These are phyloP conservation scores for Nigrograna mackinnonii DNA, from an alignment of 2,329 filamentous ascomycete genomes.

Conservation along the genomic window DNA sequence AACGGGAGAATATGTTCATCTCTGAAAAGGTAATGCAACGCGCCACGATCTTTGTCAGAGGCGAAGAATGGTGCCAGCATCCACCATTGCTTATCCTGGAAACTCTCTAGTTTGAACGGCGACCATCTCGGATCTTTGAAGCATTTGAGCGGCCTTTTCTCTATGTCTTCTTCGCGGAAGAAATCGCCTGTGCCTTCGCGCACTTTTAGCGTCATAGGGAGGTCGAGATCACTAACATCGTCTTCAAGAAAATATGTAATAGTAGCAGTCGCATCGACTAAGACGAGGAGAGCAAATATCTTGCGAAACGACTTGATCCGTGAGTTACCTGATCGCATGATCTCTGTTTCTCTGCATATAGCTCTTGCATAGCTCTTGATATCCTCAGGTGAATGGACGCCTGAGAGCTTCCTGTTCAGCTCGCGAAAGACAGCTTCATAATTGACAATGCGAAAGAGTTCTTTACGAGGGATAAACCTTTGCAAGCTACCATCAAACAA, in stretches of 20 bases:
- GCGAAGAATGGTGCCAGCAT: conserved; percentile 18
- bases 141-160: conserved; percentile 5
- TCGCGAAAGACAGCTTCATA: conserved; percentile 5
- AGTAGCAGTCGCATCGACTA: conserved; percentile 5
- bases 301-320: conserved; percentile 13
- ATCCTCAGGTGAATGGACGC: neutral
- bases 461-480: conserved; percentile 4
- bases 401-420: conserved; percentile 1
- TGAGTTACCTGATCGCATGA: neutral
- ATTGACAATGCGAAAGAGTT: conserved; percentile 7
- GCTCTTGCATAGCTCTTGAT: conserved; percentile 1
- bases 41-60: conserved; percentile 1
- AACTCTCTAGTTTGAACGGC: conserved; percentile 7
- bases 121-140: conserved; percentile 10
- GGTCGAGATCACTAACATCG: conserved; percentile 15
- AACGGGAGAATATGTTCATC: conserved; percentile 19
- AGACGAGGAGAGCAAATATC: conserved; percentile 15
- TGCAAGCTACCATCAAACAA: neutral
- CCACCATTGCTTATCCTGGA: conserved; percentile 17
- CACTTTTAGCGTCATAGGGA: conserved; percentile 8
- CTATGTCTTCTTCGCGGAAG: neutral
- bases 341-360: conserved; percentile 7
- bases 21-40: conserved; percentile 15
- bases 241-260: conserved; percentile 12
- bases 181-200: neutral